Evolutionary conservation across 768 basidiomycete genomes (phyloP), one percentile per base, ranked within the genome.

Genomic region (Lactifluus rugatus): DNA sequence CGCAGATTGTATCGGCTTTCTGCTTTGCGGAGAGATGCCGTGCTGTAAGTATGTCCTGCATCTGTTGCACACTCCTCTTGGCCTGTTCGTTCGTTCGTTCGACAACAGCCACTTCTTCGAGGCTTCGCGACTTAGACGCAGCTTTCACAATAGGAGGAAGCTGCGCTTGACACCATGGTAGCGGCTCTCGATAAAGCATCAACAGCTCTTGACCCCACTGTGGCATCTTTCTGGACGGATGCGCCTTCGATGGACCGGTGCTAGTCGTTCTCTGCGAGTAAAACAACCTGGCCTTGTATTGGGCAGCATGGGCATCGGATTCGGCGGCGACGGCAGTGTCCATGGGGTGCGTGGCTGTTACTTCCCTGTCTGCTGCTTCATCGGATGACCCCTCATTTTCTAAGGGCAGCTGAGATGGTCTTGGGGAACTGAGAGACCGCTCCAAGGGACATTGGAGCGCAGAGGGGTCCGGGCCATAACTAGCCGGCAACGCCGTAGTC

Each of bases 111-210:
- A 21, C 48, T 9, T 39, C 48, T 14, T 51, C 31, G 16, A 23
- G 44, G 19, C 26, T 26, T 28, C 28, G 54, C 16, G 21, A 31
- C 21, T 50, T 60, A 3, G 34, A 21, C 32, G 48, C n/a, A 0
- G 5, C 41, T 25, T 31, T 36, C 26, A 25, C 31, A 2, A 32
- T 31, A 16, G 56, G 61, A 21, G 62, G 50, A n/a, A 28, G 23
- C 34, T 52, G 53, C 28, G 42, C 39, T 39, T 55, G 34, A 13
- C 49, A 52, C 62, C 62, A 64, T n/a, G 53, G 56, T 46, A 61
- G 62, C 2, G 62, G 62, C 11, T 62, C 60, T 36, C 62, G 61
- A 41, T 62, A 57, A 23, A 64, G 62, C 55, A 58, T 62, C 55
- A 64, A 46, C 14, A 61, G 10, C 45, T 64, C 61, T 39, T 62